phyloP scores from a whole-genome alignment of 768 basidiomycete species.

The Rhizopogon vulgaris region DNA sequence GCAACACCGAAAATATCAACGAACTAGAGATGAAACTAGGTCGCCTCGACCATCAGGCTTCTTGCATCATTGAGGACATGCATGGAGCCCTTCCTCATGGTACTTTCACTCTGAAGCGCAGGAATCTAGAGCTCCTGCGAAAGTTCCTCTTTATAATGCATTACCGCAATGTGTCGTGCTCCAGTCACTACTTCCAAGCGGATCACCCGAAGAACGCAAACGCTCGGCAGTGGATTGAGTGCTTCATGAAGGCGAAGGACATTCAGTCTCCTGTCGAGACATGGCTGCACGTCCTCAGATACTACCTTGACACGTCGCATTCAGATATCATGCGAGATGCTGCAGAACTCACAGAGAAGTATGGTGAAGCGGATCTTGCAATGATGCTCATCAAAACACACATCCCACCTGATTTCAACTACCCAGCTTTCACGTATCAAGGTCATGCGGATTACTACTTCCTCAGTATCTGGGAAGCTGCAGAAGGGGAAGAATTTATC shows the following conservation, averaged over 20 bases:
- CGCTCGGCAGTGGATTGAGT: constrained; percentile 18
- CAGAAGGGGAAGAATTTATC: constrained; percentile 27
- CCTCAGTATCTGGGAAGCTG: constrained; percentile 31
- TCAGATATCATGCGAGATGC: constrained; percentile 7
- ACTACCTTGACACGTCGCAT: constrained; percentile 28
- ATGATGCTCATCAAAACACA: background rate
- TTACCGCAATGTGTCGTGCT: constrained; percentile 19
- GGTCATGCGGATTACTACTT: constrained; percentile 22
- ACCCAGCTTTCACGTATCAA: constrained; percentile 20
- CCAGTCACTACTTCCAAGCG: constrained; percentile 22
- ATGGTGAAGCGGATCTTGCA: background rate
- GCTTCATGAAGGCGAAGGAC: constrained; percentile 14
- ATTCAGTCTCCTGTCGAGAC: constrained; percentile 17
- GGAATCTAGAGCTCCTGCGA: constrained; percentile 22
- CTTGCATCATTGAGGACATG: constrained; percentile 15
- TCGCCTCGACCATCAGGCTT: constrained; percentile 22
- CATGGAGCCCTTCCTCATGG: background rate
- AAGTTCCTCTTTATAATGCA: constrained; percentile 36
- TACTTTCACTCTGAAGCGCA: constrained; percentile 17
- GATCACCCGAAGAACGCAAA: constrained; percentile 16
- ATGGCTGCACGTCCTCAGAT: constrained; percentile 26
- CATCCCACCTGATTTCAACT: constrained; percentile 7
- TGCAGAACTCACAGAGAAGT: background rate
- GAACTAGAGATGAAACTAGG: constrained; percentile 24
- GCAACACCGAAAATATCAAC: constrained; percentile 15